phyloP scores from a whole-genome alignment of 768 basidiomycete genomes.

The Tephrocybe sp. region DNA sequence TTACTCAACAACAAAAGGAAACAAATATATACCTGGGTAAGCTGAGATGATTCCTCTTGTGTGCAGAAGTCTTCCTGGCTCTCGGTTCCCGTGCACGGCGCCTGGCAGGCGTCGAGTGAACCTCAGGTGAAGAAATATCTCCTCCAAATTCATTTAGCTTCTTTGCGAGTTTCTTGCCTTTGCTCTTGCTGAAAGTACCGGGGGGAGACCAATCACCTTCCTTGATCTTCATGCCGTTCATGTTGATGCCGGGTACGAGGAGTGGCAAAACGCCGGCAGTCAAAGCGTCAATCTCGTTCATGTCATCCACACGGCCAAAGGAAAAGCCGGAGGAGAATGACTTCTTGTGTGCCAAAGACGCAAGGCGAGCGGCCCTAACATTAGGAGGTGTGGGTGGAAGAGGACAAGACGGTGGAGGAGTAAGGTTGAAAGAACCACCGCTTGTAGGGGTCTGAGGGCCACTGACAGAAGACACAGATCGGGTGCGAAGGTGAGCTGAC shows the following conservation, averaged over 20 bases:
- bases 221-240: constrained; percentile 57
- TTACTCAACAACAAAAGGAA: background rate
- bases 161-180: constrained; percentile 34
- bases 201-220: constrained; percentile 44
- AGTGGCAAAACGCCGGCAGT: constrained; percentile 69
- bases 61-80: constrained; percentile 46
- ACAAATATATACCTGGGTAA: constrained; percentile 55
- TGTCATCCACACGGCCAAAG: constrained; percentile 54
- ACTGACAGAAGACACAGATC: constrained; percentile 55
- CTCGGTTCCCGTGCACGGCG: constrained; percentile 27
- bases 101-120: constrained; percentile 63
- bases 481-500: constrained; percentile 57
- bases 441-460: constrained; percentile 37
- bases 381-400: constrained; percentile 77
- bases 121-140: constrained; percentile 55
- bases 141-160: constrained; percentile 43
- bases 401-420: constrained; percentile 66
- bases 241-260: constrained; percentile 63
- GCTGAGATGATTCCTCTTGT: constrained; percentile 66
- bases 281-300: constrained; percentile 70
- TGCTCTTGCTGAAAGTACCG: constrained; percentile 40
- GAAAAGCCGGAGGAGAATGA: constrained; percentile 67
- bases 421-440: constrained; percentile 37
- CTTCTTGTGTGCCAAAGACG: constrained; percentile 56
- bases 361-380: constrained; percentile 56